Evolutionary conservation across 2,329 filamentous ascomycete genomes (phyloP).

Genomic region (Cercospora sesami): DNA sequence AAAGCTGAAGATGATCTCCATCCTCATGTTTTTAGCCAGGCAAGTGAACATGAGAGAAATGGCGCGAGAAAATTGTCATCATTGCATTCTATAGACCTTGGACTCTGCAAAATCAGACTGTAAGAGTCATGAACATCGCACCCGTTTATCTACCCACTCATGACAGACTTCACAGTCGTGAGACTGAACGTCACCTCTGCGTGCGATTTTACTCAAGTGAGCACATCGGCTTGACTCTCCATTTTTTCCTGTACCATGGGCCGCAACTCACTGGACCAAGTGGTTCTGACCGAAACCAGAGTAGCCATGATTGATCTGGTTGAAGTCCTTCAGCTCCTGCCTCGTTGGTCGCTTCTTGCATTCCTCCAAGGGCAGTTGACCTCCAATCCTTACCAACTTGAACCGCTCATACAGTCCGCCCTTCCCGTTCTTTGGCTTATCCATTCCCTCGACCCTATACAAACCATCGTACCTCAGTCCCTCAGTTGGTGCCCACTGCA

Average conservation of each 20-base stretch:
- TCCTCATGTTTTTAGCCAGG: neutral
- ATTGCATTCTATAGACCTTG: neutral
- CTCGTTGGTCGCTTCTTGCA: conserved; percentile 23
- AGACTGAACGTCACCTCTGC: too few species aligned
- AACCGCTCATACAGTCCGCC: conserved; percentile 36
- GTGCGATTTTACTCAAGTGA: too few species aligned
- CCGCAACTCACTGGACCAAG: neutral
- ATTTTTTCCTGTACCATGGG: too few species aligned
- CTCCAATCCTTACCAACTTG: conserved; percentile 23
- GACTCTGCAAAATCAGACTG: neutral
- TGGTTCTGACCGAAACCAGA: neutral
- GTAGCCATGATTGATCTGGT: conserved; percentile 26
- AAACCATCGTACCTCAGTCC: conserved; percentile 34
- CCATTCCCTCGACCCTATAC: conserved; percentile 25
- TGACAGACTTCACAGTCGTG: neutral
- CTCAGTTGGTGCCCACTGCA: conserved; percentile 21
- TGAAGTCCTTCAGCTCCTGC: conserved; percentile 25
- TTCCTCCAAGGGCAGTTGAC: conserved; percentile 19
- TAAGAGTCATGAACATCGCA: neutral
- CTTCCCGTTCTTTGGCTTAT: conserved; percentile 24
- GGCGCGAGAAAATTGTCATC: neutral
- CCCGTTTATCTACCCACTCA: neutral
- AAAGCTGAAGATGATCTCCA: neutral
- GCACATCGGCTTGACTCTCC: too few species aligned
- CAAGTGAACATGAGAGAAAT: neutral